Base-by-base conservation (phyloP, 164 flowering plant genomes). In the Aristolochia contorta region DNA sequence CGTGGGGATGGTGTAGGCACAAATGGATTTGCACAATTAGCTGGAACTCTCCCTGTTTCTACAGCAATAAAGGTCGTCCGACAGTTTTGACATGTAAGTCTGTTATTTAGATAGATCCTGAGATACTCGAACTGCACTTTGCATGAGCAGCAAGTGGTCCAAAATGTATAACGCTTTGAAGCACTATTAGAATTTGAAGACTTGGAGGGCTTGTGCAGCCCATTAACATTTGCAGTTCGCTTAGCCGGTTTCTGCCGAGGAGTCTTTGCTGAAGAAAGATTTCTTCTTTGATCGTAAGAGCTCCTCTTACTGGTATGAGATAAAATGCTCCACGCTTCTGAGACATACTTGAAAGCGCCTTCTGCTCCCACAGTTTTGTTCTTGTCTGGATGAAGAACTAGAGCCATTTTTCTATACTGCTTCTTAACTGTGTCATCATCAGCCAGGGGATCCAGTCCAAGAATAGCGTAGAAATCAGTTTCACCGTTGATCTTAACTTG, bases 361-460 rank as follows among this genome's bases (percentile, higher is more conserved):
- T 89, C 98, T 16, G 96, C 97, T 25, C 98, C 98, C 19, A 87
- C 27, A 56, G 91, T 80, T 62, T 83, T 82, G 76, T 92, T 92
- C 67, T 89, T 92, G 67, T 91, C 98, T 25, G 98, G 96, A 66
- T 92, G 98, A 68, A 92, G 91, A 69, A 75, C 66, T 12, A 89
- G 84, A 65, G 90, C 94, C 45, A 92, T 67, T 74, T 82, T 92
- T 69, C 91, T 77, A 41, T 85, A 92, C 15, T 86, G 83, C 63
- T 81, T 92, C 65, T 77, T 80, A n/a, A 89, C 74, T 0, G 76
- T 71, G 18, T 86, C 96, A 37, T 80, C 84, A 68, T 87, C 88
- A 32, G 91, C 85, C 23, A 27, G 57, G 8, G 86, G 85, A 69
- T 71, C 66, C 57, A 80, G 82, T 56, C 82, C 85, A 47, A 92